Percentiles rank a stretch among this genome's conserved stretches.
phyloP scores from a whole-genome alignment of 2,329 filamentous ascomycete species.

The Elsinoe australis region DNA sequence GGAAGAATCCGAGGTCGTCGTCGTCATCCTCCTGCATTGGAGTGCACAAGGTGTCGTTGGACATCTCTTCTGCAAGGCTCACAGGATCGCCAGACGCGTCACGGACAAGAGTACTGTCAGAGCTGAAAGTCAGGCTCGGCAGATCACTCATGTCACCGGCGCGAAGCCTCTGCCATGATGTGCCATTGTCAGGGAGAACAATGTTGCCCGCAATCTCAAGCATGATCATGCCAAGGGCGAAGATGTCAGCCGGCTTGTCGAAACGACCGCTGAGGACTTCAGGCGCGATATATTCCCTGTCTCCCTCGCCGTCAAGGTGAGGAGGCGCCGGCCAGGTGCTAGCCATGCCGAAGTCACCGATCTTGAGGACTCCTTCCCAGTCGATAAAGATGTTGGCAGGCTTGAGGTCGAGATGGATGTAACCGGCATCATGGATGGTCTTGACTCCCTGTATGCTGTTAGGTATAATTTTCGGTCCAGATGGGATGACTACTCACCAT shows the following conservation, averaged over 20 bases:
- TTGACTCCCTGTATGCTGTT: constrained; percentile 79
- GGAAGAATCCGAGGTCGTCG: constrained; percentile 23
- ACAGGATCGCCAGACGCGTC: constrained; percentile 64
- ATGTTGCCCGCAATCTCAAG: constrained; percentile 93
- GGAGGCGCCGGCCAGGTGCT: constrained; percentile 66
- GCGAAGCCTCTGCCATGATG: constrained; percentile 81
- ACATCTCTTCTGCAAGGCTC: constrained; percentile 14
- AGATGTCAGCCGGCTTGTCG: constrained; percentile 88
- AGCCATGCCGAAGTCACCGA: constrained; percentile 80
- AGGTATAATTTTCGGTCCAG: constrained; percentile 10
- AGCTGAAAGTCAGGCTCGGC: constrained; percentile 76
- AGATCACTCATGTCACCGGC: constrained; percentile 84
- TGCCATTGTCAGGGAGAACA: constrained; percentile 84
- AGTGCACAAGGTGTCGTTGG: constrained; percentile 13
- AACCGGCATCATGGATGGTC: constrained; percentile 81
- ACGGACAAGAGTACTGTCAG: constrained; percentile 60
- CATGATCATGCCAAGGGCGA: constrained; percentile 88
- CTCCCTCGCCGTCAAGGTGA: constrained; percentile 81
- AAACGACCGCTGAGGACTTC: constrained; percentile 82
- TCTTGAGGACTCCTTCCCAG: constrained; percentile 74
- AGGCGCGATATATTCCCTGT: constrained; percentile 91
- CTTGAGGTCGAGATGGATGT: constrained; percentile 79
- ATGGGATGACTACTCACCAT: constrained; percentile 51
- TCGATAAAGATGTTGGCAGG: constrained; percentile 77
- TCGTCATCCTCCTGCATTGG: constrained; percentile 30